These are phyloP conservation scores for Cyphellophora attinorum DNA, from an alignment of 2,329 filamentous ascomycete species.

Conservation along the genomic window DNA sequence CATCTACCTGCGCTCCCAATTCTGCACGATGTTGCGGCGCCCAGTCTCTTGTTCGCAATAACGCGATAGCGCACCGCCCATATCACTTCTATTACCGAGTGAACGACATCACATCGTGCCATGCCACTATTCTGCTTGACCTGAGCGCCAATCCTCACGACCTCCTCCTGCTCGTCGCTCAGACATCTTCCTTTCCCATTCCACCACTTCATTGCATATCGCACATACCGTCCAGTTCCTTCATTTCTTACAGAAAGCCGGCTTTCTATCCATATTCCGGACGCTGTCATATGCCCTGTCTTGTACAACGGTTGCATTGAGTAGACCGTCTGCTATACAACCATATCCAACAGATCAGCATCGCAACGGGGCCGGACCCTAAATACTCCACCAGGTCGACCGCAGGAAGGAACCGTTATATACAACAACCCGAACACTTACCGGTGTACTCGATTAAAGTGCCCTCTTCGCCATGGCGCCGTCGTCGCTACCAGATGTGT, in stretches of 20 bases:
- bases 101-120: background rate
- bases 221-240: background rate
- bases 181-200: background rate
- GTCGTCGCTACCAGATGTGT: background rate
- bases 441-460: background rate
- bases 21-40: no score
- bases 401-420: background rate
- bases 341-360: background rate
- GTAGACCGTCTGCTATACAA: background rate
- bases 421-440: background rate
- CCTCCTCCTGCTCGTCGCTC: background rate
- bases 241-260: background rate
- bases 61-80: no score
- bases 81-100: no score
- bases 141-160: background rate
- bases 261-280: background rate
- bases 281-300: background rate
- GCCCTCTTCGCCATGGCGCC: background rate
- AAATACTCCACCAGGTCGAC: constrained; percentile 1
- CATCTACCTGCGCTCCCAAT: no score
- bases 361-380: background rate
- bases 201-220: no score
- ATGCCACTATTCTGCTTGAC: background rate
- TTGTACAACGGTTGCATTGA: background rate
- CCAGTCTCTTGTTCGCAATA: no score